phyloP scores from a whole-genome alignment of 1,284 basidiomycete genomes.

The Rhodotorula sp. region DNA sequence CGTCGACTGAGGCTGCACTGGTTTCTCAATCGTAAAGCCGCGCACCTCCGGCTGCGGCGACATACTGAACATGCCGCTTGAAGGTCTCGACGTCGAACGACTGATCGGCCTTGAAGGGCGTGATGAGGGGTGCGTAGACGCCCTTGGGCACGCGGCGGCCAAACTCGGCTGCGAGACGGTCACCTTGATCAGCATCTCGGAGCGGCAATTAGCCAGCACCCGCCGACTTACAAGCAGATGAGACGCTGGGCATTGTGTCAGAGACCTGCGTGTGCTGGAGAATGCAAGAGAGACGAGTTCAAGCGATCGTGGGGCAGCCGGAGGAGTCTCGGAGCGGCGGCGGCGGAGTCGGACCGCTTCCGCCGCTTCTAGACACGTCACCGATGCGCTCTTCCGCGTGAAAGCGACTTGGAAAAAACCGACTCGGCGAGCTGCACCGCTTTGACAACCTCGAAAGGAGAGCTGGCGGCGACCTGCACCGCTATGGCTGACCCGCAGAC shows the following conservation, averaged over 20 bases:
- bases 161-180: constrained; percentile 7
- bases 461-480: too few species aligned
- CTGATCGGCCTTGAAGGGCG: constrained; percentile 22
- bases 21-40: neutral
- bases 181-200: neutral
- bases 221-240: neutral
- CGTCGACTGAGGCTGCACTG: neutral
- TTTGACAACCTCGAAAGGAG: too few species aligned
- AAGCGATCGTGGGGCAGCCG: neutral
- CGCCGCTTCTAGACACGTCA: neutral
- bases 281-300: neutral
- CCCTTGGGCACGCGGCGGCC: constrained; percentile 22
- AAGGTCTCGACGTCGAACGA: constrained; percentile 33
- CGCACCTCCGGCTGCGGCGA: constrained; percentile 29
- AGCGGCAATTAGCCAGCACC: neutral
- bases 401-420: too few species aligned
- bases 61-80: constrained; percentile 28
- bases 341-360: neutral
- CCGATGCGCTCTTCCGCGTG: too few species aligned
- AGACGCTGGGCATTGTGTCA: neutral
- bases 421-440: too few species aligned
- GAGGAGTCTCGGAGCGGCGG: neutral
- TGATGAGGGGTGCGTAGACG: constrained; percentile 36
- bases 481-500: constrained; percentile 6
- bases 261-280: neutral